These are phyloP conservation scores for Rachicladosporium sp. DNA, from an alignment of 2,329 filamentous ascomycete species.

Conservation along the genomic window DNA sequence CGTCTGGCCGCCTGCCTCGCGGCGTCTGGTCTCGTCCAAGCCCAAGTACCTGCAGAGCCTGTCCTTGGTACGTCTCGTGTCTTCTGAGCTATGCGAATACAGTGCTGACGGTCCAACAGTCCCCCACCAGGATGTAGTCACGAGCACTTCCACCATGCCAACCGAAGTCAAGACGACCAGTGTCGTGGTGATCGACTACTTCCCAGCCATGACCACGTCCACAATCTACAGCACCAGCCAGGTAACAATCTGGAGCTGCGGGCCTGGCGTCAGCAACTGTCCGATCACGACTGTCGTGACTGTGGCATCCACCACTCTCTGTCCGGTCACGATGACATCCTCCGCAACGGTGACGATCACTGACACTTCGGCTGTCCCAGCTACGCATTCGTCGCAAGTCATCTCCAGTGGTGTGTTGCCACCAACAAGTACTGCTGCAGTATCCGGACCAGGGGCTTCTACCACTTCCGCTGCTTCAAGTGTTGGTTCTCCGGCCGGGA, in stretches of 20 bases:
- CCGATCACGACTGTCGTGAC: constrained; percentile 30
- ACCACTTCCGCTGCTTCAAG: no score
- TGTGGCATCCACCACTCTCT: constrained; percentile 32
- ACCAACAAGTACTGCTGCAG: no score
- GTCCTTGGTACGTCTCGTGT: background rate
- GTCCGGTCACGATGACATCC: constrained; percentile 26
- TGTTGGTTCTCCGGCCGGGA: no score
- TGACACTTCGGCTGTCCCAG: constrained; percentile 2
- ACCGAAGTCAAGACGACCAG: constrained; percentile 6
- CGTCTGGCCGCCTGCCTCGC: background rate
- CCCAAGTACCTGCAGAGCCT: background rate
- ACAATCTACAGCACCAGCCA: constrained; percentile 31
- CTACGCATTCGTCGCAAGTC: constrained; percentile 4
- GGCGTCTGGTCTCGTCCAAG: constrained; percentile 1
- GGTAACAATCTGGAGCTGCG: constrained; percentile 31
- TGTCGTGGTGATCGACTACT: constrained; percentile 17
- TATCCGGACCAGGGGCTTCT: no score
- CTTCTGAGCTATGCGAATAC: no score
- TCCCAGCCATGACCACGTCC: constrained; percentile 27
- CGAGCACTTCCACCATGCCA: background rate
- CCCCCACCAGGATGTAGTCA: background rate
- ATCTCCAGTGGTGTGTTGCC: constrained; percentile 4
- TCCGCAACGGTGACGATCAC: constrained; percentile 7
- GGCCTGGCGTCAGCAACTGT: constrained; percentile 27
- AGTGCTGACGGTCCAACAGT: background rate